Base-by-base conservation (phyloP, 805 yeast species). In the Hanseniaspora lachancei region DNA sequence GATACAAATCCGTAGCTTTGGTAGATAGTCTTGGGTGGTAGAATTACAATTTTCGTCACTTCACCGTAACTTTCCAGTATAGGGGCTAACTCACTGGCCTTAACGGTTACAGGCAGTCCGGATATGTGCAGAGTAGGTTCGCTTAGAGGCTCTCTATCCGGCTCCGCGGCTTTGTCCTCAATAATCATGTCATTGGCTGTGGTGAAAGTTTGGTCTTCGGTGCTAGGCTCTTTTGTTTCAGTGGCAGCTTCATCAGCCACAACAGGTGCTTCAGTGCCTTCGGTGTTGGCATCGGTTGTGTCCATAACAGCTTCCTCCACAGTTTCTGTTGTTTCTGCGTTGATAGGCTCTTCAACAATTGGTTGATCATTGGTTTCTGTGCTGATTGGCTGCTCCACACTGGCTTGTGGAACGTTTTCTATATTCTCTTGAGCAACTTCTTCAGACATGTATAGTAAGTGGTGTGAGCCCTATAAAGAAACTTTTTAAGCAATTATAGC, bases 1-100 rank as follows among this genome's bases (percentile, higher is more conserved):
- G 80, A 83, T 27, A 81, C 84, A 66, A 80, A 81, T 8, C 84
- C 86, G 62, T 73, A 81, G 58, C 77, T 73, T 42, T 80, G 80
- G 60, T 77, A 81, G 56, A 75, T 75, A 32, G 76, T 72, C 66
- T 79, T 75, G 58, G 84, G 81, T 55, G 84, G 84, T 43, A 84
- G 80, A 48, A 80, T 77, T 59, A 77, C 82, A 52, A 80, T 76
- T 67, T 82, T 73, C 50, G 77, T 77, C 46, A 81, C 69, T 60
- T 73, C 74, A 50, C 85, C 86, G 60, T 62, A 80, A 80, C 71
- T 72, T 66, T 80, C 84, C 61, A 81, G 79, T 47, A 75, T 77
- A 20, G 78, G 77, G 23, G 84, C 84, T 60, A 81, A 69, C 54
- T 76, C 79, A 51, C 74, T 75, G 16, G 84, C 84, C 62, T 73